Evolutionary conservation across 140 eudicot species (phyloP), one percentile per base, ranked within the genome.

Genomic region (Bidens hawaiensis): DNA sequence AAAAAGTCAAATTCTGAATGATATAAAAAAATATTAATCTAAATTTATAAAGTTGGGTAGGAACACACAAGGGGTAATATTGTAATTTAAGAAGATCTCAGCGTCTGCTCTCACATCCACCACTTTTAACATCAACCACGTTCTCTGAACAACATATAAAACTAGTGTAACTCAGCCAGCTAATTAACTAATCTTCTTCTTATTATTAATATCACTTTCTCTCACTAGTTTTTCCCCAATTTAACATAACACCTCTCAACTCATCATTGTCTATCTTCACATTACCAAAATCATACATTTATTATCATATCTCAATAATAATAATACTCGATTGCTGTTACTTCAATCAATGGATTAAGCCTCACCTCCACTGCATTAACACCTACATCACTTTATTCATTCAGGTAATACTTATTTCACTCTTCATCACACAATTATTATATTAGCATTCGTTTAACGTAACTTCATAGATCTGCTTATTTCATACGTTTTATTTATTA

Each of bases 261-360:
- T 40, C 5, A 40, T 40, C 8, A n/a, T n/a, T n/a, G n/a, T n/a
- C n/a, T n/a, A 42, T 9, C 6, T 6, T 36, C 25, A 45, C 4
- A 45, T 23, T 1, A 15, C n/a, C 26, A 11, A 18, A 47, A 60
- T 58, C 68, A 40, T 17, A 24, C 25, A 24, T 12, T n/a, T n/a
- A n/a, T n/a, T n/a, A n/a, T 56, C 74, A n/a, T 54, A 30, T 41
- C 67, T 33, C 57, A n/a, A n/a, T n/a, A n/a, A n/a, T 34, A 6
- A 38, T 51, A 25, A 12, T 22, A 12, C 22, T 42, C 53, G 23
- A 34, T 33, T 23, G 18, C 10, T 8, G 52, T 10, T 65, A 22
- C 71, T 50, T 51, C 62, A 50, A 65, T 65, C 71, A 2, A 65
- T 47, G 69, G 75, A 45, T 70, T 70, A 21, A 60, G n/a, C n/a